These are phyloP conservation scores for Phaeotremella skinneri DNA, from an alignment of 768 basidiomycete genomes.

Conservation along the genomic window DNA sequence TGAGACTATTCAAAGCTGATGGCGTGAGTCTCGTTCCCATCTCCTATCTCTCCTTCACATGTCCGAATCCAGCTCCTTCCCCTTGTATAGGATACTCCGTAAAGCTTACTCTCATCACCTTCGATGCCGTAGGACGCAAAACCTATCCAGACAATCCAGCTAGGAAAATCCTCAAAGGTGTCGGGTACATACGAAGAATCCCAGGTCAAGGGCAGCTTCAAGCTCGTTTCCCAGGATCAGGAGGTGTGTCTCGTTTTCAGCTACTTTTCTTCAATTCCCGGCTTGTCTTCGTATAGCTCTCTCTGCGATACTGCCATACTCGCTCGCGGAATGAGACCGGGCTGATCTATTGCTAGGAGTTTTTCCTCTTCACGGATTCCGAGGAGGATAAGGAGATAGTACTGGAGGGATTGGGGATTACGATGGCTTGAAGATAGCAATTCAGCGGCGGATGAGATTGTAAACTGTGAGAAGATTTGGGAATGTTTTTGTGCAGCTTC, in stretches of 20 bases:
- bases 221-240: slow-evolving; percentile 26
- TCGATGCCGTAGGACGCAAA: slow-evolving; percentile 27
- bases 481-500: background rate
- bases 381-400: slow-evolving; percentile 41
- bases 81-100: too few relatives aligned
- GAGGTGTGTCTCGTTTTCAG: slow-evolving; percentile 19
- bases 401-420: slow-evolving; percentile 27
- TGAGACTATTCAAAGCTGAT: slow-evolving; percentile 39
- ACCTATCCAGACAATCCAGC: slow-evolving; percentile 33
- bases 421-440: slow-evolving; percentile 3
- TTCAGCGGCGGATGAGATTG: background rate
- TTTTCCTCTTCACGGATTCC: slow-evolving; percentile 45
- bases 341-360: slow-evolving; percentile 21
- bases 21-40: slow-evolving; percentile 19
- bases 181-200: slow-evolving; percentile 40
- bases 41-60: background rate
- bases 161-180: slow-evolving; percentile 16
- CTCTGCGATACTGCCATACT: background rate
- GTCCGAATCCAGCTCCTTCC: too few relatives aligned
- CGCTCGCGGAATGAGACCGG: background rate
- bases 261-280: too few relatives aligned
- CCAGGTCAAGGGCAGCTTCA: slow-evolving; percentile 46
- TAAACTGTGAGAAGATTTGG: background rate
- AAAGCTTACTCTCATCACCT: too few relatives aligned
- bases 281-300: too few relatives aligned